Conservation (phyloP, 495 filamentous ascomycete genomes). For the Xylaria flabelliformis region DNA sequence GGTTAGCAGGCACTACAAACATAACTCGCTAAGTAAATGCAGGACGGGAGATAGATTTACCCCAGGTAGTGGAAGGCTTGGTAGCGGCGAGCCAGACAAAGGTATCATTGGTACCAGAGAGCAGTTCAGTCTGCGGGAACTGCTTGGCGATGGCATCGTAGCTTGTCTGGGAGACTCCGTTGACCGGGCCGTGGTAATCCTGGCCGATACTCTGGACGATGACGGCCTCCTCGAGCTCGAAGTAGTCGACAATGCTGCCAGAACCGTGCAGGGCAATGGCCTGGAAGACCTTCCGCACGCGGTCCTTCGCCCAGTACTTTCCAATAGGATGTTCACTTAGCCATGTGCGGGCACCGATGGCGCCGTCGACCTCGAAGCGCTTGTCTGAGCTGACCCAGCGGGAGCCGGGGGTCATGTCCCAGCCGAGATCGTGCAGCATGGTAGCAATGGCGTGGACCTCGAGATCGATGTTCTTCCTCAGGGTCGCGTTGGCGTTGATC, state of each 20-base stretch:
- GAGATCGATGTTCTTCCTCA: conserved; percentile 37
- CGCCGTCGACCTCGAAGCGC: conserved; percentile 65
- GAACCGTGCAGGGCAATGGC: conserved; percentile 35
- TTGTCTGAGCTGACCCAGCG: conserved; percentile 40
- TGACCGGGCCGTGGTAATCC: conserved; percentile 30
- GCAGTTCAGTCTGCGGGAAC: conserved; percentile 30
- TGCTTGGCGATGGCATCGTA: conserved; percentile 26
- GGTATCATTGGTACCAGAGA: conserved; percentile 20
- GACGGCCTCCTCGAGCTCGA: conserved; percentile 35
- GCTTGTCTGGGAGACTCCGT: conserved; percentile 21
- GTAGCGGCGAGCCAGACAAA: conserved; percentile 27
- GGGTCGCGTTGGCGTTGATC: conserved; percentile 41
- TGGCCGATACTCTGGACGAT: conserved; percentile 28
- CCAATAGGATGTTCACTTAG: conserved; percentile 48
- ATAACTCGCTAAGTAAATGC: not conserved
- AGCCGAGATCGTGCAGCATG: conserved; percentile 46
- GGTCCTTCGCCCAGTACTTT: conserved; percentile 26
- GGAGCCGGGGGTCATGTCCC: conserved; percentile 34
- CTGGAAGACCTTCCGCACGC: conserved; percentile 37
- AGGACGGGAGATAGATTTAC: conserved; percentile 5
- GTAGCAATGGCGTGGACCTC: conserved; percentile 44
- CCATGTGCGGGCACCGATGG: conserved; percentile 81
- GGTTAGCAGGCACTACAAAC: conserved; percentile 17
- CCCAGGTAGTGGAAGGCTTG: conserved; percentile 35
- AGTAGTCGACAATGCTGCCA: conserved; percentile 25